Evolutionary conservation across 179 eudicot genomes (phyloP), one percentile per base, ranked within the genome.

Genomic region (Gypsophila paniculata): DNA sequence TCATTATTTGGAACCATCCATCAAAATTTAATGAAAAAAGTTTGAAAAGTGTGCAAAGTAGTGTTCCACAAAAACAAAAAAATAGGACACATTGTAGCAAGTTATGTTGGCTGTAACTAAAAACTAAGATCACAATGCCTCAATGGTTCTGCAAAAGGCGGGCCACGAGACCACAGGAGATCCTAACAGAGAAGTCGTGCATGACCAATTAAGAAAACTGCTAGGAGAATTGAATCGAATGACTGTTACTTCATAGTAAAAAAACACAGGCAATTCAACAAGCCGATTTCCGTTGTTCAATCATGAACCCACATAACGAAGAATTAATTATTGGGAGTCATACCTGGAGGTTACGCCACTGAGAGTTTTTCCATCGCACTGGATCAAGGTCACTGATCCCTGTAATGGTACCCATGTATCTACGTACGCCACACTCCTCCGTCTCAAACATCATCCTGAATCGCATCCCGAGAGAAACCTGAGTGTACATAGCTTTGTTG

Each of bases 401-500:
- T 14, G 99, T 90, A 34, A 94, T 73, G 36, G 99, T 94, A 53
- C 99, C 99, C 97, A 94, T 91, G 81, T 94, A 91, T 75, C 99
- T 86, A 19, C 99, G 90, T 38, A 91, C 89, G 32, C 94, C 97
- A 52, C 96, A 94, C 72, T 94, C 99, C 71, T 94, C 99, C 7
- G 97, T 88, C 82, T 94, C 99, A 84, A 94, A 94, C 97, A 91
- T 91, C 99, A 94, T 94, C 77, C 99, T 86, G 61, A 94, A 94
- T 72, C 99, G 86, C 97, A 94, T 91, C 42, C 99, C 99, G 68
- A 85, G 73, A 67, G 99, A 91, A 75, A 88, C 92, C 88, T 91
- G 99, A 52, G 94, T 81, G 77, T 89, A 94, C 96, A 91, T 87
- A 70, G 97, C 96, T 84, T 91, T 94, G 74, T 94, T 89, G 74